Evolutionary conservation across 2,329 filamentous ascomycete genomes (phyloP).

Genomic region (Calonectria montana): DNA sequence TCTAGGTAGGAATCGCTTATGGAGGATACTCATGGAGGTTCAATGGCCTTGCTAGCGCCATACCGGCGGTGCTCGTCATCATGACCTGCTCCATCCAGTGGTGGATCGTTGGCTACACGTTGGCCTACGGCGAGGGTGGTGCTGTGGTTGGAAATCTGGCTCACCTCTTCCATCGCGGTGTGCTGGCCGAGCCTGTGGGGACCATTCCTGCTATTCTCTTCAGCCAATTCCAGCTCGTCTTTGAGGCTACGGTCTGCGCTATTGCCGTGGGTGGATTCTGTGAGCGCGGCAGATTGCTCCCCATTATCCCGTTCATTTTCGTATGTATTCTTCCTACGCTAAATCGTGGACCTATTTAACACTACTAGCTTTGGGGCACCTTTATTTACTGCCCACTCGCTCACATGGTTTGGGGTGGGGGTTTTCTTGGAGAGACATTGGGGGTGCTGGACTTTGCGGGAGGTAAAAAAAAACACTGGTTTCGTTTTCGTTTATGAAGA

Average conservation of each 20-base stretch:
- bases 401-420: constrained; percentile 33
- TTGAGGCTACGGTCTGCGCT: constrained; percentile 31
- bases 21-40: constrained; percentile 29
- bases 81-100: constrained; percentile 31
- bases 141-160: constrained; percentile 19
- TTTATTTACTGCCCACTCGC: constrained; percentile 33
- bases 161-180: constrained; percentile 29
- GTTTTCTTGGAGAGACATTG: constrained; percentile 27
- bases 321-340: not conserved
- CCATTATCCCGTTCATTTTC: constrained; percentile 29
- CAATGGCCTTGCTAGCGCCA: constrained; percentile 28
- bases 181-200: constrained; percentile 26
- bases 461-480: not conserved
- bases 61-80: constrained; percentile 29
- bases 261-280: constrained; percentile 29
- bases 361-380: constrained; percentile 25
- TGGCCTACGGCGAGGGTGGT: constrained; percentile 32
- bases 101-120: constrained; percentile 30
- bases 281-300: constrained; percentile 28
- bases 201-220: constrained; percentile 31
- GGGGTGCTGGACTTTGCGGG: constrained; percentile 31
- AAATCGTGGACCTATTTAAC: not conserved
- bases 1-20: constrained; percentile 30
- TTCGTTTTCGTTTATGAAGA: not conserved
- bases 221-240: constrained; percentile 34